phyloP scores from a whole-genome alignment of 2,329 filamentous ascomycete genomes.

The Phialocephala sp. region DNA sequence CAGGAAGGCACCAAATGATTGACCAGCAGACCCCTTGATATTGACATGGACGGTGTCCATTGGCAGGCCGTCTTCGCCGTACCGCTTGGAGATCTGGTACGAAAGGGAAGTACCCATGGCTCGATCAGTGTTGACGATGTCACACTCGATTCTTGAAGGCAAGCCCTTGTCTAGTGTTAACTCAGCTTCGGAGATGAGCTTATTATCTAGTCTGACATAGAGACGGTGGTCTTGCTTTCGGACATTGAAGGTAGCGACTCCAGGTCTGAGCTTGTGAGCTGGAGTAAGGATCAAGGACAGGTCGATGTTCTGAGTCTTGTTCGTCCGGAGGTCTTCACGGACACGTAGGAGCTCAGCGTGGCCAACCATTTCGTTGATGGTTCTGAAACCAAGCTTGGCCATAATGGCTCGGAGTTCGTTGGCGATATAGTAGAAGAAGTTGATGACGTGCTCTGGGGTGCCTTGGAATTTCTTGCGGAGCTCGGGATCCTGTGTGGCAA shows the following conservation, averaged over 20 bases:
- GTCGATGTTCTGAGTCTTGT: constrained; percentile 92
- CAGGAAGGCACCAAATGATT: constrained; percentile 94
- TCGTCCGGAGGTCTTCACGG: constrained; percentile 83
- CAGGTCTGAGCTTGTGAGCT: constrained; percentile 92
- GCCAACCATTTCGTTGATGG: constrained; percentile 97
- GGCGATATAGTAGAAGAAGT: constrained; percentile 92
- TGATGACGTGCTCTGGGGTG: constrained; percentile 95
- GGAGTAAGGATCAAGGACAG: constrained; percentile 91
- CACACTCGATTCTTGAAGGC: constrained; percentile 91
- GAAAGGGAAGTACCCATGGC: constrained; percentile 92
- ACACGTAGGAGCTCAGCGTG: constrained; percentile 86
- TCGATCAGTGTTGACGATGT: constrained; percentile 96
- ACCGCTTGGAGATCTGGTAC: constrained; percentile 93
- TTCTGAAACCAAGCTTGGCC: constrained; percentile 93
- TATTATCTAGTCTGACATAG: constrained; percentile 93
- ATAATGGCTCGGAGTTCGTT: constrained; percentile 97
- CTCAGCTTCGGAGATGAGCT: constrained; percentile 94
- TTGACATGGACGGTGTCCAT: constrained; percentile 95
- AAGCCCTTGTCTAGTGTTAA: constrained; percentile 93
- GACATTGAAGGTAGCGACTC: constrained; percentile 95
- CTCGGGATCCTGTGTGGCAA: constrained; percentile 94
- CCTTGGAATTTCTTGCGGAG: constrained; percentile 92
- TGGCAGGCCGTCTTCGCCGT: constrained; percentile 86
- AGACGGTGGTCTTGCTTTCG: constrained; percentile 97
- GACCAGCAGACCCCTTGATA: constrained; percentile 93